Evolutionary conservation across 345 rosid species (phyloP).

Genomic region (Firmiana major): DNA sequence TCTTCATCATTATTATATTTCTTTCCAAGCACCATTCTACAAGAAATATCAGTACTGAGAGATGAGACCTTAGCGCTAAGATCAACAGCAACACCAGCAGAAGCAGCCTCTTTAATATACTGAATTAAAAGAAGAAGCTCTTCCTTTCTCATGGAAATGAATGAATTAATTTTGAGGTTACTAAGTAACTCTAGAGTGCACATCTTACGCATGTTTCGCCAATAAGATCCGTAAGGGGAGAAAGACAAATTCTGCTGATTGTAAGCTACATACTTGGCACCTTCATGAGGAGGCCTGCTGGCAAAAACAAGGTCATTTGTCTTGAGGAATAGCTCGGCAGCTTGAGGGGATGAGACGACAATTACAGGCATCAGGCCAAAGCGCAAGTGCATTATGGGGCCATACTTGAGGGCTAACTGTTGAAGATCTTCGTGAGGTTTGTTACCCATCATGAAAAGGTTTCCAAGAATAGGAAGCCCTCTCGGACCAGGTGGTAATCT

Average conservation of each 20-base stretch:
- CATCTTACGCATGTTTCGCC: slow-evolving; percentile 41
- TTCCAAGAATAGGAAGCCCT: slow-evolving; percentile 37
- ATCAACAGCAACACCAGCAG: slow-evolving; percentile 25
- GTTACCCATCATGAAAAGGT: slow-evolving; percentile 38
- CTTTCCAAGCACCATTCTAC: slow-evolving; percentile 55
- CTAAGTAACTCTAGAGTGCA: slow-evolving; percentile 43
- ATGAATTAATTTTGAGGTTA: slow-evolving; percentile 29
- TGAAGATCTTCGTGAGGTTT: slow-evolving; percentile 36
- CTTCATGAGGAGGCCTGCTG: slow-evolving; percentile 27
- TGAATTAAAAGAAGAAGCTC: slow-evolving; percentile 30
- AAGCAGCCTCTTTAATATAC: slow-evolving; percentile 18
- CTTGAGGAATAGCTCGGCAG: slow-evolving; percentile 39
- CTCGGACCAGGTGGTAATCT: slow-evolving; percentile 45
- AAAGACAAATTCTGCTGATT: slow-evolving; percentile 22
- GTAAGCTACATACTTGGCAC: slow-evolving; percentile 23
- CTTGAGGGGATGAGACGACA: slow-evolving; percentile 39
- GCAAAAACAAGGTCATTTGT: slow-evolving; percentile 40
- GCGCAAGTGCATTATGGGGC: slow-evolving; percentile 40
- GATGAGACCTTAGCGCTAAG: slow-evolving; percentile 30
- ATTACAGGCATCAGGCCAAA: slow-evolving; percentile 32
- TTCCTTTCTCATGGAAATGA: slow-evolving; percentile 30
- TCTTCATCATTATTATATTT: slow-evolving; percentile 27
- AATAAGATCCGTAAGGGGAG: slow-evolving; percentile 33
- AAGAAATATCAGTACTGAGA: slow-evolving; percentile 29
- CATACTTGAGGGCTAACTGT: slow-evolving; percentile 30